A percentile compares a stretch with the other conserved stretches of the same genome.
Evolutionary conservation across 805 yeast genomes (phyloP).

Genomic region (Candida khao-thaluensis): DNA sequence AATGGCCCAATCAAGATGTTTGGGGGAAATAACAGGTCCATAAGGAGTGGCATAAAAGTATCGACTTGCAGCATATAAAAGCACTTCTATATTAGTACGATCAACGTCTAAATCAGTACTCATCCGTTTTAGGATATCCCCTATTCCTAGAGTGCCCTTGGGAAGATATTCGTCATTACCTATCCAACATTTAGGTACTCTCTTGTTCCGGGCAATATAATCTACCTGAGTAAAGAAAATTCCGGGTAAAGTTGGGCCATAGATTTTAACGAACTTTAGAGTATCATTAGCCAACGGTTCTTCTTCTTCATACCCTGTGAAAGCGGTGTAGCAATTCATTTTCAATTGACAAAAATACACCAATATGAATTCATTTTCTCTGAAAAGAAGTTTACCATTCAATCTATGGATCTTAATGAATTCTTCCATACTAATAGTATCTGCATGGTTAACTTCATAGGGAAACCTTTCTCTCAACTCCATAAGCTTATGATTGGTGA

Average conservation of each 20-base stretch:
- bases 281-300: neutral
- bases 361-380: neutral
- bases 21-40: constrained; percentile 2
- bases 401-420: no score
- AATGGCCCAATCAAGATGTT: neutral
- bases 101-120: neutral
- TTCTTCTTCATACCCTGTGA: neutral
- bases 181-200: constrained; percentile 2
- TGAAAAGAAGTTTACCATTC: no score
- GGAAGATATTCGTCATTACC: constrained; percentile 2
- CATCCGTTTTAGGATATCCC: neutral
- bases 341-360: neutral
- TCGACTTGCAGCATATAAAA: neutral
- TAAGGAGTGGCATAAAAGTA: constrained; percentile 6
- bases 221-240: neutral
- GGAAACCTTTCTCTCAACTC: no score
- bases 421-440: no score
- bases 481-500: no score
- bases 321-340: neutral
- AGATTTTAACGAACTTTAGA: constrained; percentile 1
- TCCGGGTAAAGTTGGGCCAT: neutral
- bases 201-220: neutral
- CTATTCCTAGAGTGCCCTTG: neutral
- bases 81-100: constrained; percentile 3
- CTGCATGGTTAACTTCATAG: no score